These are phyloP conservation scores for Epichloe festucae DNA, from an alignment of 2,329 filamentous ascomycete species.

Conservation along the genomic window DNA sequence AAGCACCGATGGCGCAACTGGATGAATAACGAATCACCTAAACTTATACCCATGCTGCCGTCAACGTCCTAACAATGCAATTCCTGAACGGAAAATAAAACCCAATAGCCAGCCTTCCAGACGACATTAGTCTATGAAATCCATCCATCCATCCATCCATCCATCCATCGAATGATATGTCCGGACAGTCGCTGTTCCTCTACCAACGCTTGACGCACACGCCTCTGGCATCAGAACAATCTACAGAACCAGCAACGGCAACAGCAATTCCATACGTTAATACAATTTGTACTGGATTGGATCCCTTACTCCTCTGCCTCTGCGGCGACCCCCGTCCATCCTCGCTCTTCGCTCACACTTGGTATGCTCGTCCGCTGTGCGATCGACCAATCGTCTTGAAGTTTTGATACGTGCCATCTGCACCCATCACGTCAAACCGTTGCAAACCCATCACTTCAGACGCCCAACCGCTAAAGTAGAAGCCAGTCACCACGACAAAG, in stretches of 20 bases:
- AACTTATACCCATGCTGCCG: not conserved
- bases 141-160: not conserved
- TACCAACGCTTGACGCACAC: not conserved
- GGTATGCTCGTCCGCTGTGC: slow-evolving; percentile 18
- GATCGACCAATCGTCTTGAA: slow-evolving; percentile 42
- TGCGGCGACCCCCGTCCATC: not conserved
- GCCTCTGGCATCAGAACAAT: not conserved
- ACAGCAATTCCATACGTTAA: not conserved
- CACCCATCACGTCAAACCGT: slow-evolving; percentile 41
- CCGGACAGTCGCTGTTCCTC: not conserved
- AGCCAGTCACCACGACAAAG: slow-evolving; percentile 80
- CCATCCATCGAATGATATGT: not conserved
- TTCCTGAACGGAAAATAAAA: not conserved
- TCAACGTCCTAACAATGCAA: slow-evolving; percentile 1
- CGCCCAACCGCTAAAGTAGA: slow-evolving; percentile 63
- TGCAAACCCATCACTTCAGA: slow-evolving; percentile 29
- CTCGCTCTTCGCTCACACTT: slow-evolving; percentile 1
- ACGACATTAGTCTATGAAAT: not conserved
- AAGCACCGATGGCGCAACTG: too few species aligned
- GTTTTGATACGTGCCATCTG: slow-evolving; percentile 34
- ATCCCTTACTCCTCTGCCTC: not conserved
- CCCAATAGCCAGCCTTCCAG: not conserved
- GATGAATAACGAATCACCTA: not conserved
- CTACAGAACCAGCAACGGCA: not conserved
- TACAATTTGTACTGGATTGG: not conserved